Percentiles rank a stretch among this genome's conserved stretches.
Conservation (phyloP, 2,329 filamentous ascomycete genomes). For the Penicillium digitatum region DNA sequence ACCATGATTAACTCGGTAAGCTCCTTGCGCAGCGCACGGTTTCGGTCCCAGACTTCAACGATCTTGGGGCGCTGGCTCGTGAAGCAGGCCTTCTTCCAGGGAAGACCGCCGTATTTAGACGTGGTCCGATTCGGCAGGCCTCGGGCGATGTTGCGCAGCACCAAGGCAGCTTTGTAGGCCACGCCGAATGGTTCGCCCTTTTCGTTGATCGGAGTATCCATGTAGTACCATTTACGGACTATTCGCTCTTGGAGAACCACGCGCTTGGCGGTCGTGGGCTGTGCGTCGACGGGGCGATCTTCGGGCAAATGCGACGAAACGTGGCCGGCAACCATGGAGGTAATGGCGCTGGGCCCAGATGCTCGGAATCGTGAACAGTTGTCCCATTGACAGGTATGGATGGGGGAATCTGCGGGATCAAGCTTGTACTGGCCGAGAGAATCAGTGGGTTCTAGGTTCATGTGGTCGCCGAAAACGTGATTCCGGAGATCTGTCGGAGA, state of each 20-base stretch:
- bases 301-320: constrained; percentile 41
- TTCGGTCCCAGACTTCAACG: constrained; percentile 39
- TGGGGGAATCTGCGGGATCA: constrained; percentile 32
- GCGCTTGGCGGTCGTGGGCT: constrained; percentile 36
- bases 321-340: constrained; percentile 38
- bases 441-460: constrained; percentile 33
- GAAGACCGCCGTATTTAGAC: constrained; percentile 28
- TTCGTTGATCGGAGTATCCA: constrained; percentile 43
- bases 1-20: constrained; percentile 43
- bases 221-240: constrained; percentile 39
- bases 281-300: constrained; percentile 32
- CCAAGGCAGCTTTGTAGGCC: constrained; percentile 46
- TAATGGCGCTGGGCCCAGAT: constrained; percentile 34
- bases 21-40: constrained; percentile 41
- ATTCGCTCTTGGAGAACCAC: constrained; percentile 39
- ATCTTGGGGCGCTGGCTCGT: constrained; percentile 39
- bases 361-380: constrained; percentile 37
- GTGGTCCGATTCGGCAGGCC: constrained; percentile 38
- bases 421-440: constrained; percentile 35
- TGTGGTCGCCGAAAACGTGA: constrained; percentile 45
- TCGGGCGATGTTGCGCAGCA: constrained; percentile 46
- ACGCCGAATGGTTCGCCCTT: constrained; percentile 44
- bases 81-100: constrained; percentile 42
- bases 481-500: constrained; percentile 40
- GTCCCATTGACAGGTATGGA: constrained; percentile 40